Base-by-base conservation (phyloP, 2,329 filamentous ascomycete species). In the Fusarium armeniacum region DNA sequence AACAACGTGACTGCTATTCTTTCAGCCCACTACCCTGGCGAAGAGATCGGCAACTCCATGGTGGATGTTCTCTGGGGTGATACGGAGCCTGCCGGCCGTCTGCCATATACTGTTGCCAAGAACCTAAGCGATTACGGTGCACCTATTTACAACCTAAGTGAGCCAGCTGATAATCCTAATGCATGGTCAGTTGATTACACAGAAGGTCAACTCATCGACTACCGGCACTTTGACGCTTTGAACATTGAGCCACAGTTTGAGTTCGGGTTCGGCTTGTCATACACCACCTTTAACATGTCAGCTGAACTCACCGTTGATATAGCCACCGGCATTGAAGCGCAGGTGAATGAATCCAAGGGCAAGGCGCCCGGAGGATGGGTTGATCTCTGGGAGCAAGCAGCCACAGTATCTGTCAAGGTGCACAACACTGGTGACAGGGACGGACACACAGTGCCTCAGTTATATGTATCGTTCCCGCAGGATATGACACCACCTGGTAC, bases 231-330 rank as follows among this genome's bases (percentile, higher is more conserved):
- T 62, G 89, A 91, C 76, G 82, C 84, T 78, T 84, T 59, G 82
- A 86, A 76, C 20, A 86, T 89, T 64, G 81, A 81, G 3, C 87
- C 88, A 4, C 83, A 85, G 58, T 91, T 88, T 78, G 88, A 90
- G 74, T 91, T 91, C 70, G 89, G 89, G 32, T 89, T 86, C 71
- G 91, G 91, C 0, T 83, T 93, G 2, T 89, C 86, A 1, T 93
- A 92, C 79, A 90, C 90, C 12, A 86, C 82, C 15, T 90, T 90
- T 75, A 79, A 82, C 33, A 83, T 87, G 67, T 50, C 46, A 26
- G 35, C 82, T 83, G n/a, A 50, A 73, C 65, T 50, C 46, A 68
- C 76, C 35, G 55, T 58, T 41, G 70, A 70, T 18, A 67, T 52
- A 62, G 46, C 52, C 65, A 24, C 28, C 5, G 46, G 46, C 30